These are phyloP conservation scores for Ascochyta pisi DNA, from an alignment of 2,329 filamentous ascomycete species.

Conservation along the genomic window DNA sequence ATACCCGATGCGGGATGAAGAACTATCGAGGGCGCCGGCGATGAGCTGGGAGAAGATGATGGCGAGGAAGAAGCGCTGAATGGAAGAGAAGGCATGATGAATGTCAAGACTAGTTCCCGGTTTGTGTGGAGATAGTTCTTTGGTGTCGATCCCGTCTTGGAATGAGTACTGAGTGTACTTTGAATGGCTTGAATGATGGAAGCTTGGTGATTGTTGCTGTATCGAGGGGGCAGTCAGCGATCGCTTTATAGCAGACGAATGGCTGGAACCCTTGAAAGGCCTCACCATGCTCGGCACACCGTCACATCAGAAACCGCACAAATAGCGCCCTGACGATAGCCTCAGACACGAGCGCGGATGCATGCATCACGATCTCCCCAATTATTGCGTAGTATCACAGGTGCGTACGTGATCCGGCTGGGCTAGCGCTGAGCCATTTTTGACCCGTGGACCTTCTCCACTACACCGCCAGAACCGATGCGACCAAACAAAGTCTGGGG, in stretches of 20 bases:
- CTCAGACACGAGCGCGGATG: conserved; percentile 36
- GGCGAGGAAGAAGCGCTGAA: conserved; percentile 47
- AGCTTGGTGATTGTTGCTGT: conserved; percentile 35
- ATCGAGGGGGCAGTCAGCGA: conserved; percentile 34
- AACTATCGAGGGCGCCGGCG: conserved; percentile 48
- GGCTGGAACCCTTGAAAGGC: conserved; percentile 19
- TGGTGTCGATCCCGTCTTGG: conserved; percentile 38
- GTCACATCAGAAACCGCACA: conserved; percentile 39
- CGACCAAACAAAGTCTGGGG: conserved; percentile 39
- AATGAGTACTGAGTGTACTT: conserved; percentile 19
- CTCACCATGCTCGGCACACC: conserved; percentile 38
- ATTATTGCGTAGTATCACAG: conserved; percentile 30
- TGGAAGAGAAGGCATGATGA: conserved; percentile 49
- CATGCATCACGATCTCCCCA: conserved; percentile 44
- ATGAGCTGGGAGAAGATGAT: conserved; percentile 42
- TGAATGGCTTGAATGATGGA: conserved; percentile 28
- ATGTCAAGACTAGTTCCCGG: conserved; percentile 29
- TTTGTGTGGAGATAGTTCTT: conserved; percentile 43
- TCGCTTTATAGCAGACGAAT: conserved; percentile 40
- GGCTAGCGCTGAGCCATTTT: conserved; percentile 44
- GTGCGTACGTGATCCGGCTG: conserved; percentile 29
- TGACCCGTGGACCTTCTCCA: conserved; percentile 28
- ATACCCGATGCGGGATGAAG: conserved; percentile 50
- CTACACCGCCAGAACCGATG: conserved; percentile 41
- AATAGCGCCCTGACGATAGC: conserved; percentile 37